Base-by-base conservation (phyloP, 805 yeast genomes). In the Priceomyces carsonii region DNA sequence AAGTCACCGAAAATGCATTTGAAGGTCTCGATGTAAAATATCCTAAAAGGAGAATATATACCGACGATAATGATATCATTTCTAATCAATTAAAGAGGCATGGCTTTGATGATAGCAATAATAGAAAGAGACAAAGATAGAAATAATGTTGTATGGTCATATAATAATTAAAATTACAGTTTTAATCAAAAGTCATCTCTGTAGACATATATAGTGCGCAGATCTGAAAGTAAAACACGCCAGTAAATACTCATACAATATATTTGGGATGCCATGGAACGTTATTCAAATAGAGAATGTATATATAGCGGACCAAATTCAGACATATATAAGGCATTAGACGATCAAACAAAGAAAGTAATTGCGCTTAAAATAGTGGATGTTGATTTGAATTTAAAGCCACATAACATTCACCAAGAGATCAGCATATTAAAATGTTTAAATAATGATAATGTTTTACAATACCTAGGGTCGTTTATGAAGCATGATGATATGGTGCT, bases 21-120 rank as follows among this genome's bases (percentile, higher is more conserved):
- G 88, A 82, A 40, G 84, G 85, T 1, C 74, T 82, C 39, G 73
- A 69, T 24, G 71, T 80, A 51, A 80, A 77, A 45, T 93, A 93
- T 54, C 98, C 99, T 2, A 75, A 80, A 20, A 71, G 99, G 45
- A 75, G 95, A 48, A 88, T 91, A 19, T 86, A 87, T 48, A 82
- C 86, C 14, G 95, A 86, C 50, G 96, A 89, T 56, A 81, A 80
- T 46, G 95, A 89, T 59, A 87, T 88, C 32, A 53, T 58, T 43
- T 69, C 59, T 33, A 61, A 55, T 39, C 47, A 39, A 22, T 42
- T 51, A 43, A 57, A 59, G 42, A 45, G 66, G 26, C 63, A 61
- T 24, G 61, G 50, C 5, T 45, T 45, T 38, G 59, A 53, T 31
- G 57, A 49, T 21, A 36, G 38, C 17, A 38, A 40, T 18, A 39